Conservation (phyloP, 495 filamentous ascomycete species). For the Daldinia loculata region DNA sequence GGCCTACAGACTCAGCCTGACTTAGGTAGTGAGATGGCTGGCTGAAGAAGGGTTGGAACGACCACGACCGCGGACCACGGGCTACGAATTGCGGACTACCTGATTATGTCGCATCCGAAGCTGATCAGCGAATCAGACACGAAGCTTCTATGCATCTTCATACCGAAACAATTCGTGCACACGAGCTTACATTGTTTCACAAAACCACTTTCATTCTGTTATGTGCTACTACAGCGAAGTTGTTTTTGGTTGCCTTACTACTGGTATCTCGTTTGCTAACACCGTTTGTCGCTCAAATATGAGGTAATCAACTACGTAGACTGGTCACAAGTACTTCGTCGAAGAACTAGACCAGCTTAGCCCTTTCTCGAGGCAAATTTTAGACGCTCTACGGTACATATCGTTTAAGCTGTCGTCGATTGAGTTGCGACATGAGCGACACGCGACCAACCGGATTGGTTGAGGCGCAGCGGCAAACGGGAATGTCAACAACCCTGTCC, state of each 20-base stretch:
- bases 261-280: neutral
- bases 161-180: neutral
- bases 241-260: neutral
- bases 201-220: neutral
- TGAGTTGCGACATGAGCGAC: too few relatives aligned
- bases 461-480: neutral
- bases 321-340: neutral
- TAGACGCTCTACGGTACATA: too few relatives aligned
- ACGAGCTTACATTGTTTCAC: neutral
- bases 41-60: neutral
- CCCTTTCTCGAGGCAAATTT: neutral
- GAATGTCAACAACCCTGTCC: neutral
- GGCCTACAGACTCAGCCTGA: constrained; percentile 18
- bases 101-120: constrained; percentile 21
- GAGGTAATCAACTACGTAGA: neutral
- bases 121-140: constrained; percentile 20
- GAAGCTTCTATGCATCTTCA: neutral
- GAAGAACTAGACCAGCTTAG: neutral
- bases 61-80: neutral
- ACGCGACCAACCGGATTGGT: neutral
- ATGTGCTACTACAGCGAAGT: neutral
- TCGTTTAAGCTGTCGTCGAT: too few relatives aligned
- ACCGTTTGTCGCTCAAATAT: neutral
- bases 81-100: neutral
- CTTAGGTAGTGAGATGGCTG: constrained; percentile 11